Base-by-base conservation (phyloP, 805 yeast genomes). In the Saturnispora galanensis region DNA sequence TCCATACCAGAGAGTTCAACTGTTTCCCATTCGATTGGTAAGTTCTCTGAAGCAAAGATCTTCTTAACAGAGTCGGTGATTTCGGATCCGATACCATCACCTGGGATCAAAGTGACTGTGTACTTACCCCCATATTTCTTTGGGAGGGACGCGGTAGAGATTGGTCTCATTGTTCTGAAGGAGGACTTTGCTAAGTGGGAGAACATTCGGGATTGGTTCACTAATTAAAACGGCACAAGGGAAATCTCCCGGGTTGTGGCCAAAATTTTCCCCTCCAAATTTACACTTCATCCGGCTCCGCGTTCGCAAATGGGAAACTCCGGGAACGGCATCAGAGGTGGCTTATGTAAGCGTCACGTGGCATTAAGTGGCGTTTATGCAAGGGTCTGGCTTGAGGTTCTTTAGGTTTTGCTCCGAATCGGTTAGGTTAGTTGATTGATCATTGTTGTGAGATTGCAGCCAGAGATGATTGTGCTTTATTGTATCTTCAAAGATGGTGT, bases 81-180 rank as follows among this genome's bases (percentile, higher is more conserved):
- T 71, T 89, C 96, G 62, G 81, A 82, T 67, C 98, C 98, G 55
- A 89, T 84, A 77, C 97, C 97, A 64, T 90, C 98, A 69, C 98
- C 96, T 48, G 97, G 97, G 56, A 90, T 82, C 64, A 90, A 74
- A 41, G 98, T 90, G 47, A 93, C 96, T 43, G 90, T 84, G 74
- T 78, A 89, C 64, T 81, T 81, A 51, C 96, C 96, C 56, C 97
- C 97, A 70, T 86, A 88, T 69, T 85, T 84, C 72, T 86, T 86
- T 59, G 95, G 94, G 59, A 84, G 71, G 10, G 53, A 50, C 45
- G 53, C 52, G 16, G 66, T 61, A 11, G 67, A 63, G 50, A 61
- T 55, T 10, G 57, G 47, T 56, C 65, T 57, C 45, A 42, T 50
- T 16, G 52, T 40, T 30, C 28, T 38, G 12, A 52, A 32, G n/a